Evolutionary conservation across 306 rosid genomes (phyloP).

Genomic region (Styphnolobium japonicum): DNA sequence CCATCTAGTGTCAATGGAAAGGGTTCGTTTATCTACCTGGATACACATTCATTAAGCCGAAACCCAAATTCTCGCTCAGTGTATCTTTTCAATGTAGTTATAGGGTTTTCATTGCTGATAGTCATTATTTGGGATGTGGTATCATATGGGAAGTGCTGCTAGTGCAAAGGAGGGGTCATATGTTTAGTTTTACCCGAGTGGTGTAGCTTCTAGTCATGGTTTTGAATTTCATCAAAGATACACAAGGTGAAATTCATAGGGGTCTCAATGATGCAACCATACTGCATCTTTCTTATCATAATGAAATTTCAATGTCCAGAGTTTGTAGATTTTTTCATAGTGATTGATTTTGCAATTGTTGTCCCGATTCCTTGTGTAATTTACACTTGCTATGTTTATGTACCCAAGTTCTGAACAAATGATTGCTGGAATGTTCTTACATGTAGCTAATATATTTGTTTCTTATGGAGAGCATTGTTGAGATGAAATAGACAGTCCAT

Average conservation of each 20-base stretch:
- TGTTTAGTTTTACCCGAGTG: neutral
- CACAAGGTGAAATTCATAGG: neutral
- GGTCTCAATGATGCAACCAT: neutral
- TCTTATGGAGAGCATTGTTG: neutral
- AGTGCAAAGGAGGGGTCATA: neutral
- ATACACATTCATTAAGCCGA: neutral
- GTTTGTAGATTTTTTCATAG: neutral
- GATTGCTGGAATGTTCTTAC: neutral
- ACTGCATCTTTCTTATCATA: neutral
- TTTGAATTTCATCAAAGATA: neutral
- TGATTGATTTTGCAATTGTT: neutral
- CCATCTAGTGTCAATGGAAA: neutral
- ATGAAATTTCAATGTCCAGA: neutral
- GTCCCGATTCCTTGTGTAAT: neutral
- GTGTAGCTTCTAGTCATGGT: neutral
- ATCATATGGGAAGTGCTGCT: conserved; percentile 21
- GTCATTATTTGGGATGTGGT: conserved; percentile 11
- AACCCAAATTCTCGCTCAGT: conserved; percentile 21
- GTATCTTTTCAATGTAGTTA: neutral
- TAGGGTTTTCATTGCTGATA: conserved; percentile 23
- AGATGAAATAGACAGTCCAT: neutral
- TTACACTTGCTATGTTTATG: neutral
- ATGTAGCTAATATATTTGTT: neutral
- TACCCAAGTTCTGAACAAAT: neutral
- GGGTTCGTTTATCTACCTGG: conserved; percentile 16